Evolutionary conservation across 2,329 filamentous ascomycete genomes (phyloP).

Genomic region (Pseudogymnoascus sp.): DNA sequence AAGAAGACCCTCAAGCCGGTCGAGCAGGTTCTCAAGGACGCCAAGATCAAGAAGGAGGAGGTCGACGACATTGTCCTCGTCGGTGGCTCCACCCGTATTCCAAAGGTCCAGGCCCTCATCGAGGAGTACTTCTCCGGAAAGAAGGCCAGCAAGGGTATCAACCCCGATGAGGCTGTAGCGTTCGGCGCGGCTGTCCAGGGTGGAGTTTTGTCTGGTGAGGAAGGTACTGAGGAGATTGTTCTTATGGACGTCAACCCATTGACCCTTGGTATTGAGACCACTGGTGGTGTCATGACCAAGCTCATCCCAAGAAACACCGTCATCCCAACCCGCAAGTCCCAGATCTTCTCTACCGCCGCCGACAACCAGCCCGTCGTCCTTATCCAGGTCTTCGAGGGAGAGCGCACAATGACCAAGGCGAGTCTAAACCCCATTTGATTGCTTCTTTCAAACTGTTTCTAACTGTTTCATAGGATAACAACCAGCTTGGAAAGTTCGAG

Average conservation of each 20-base stretch:
- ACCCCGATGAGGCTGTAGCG: slow-evolving; percentile 97
- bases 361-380: slow-evolving; percentile 94
- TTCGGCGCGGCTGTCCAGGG: slow-evolving; percentile 96
- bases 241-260: slow-evolving; percentile 97
- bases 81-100: slow-evolving; percentile 97
- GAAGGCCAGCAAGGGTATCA: slow-evolving; percentile 98
- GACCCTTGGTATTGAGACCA: slow-evolving; percentile 95
- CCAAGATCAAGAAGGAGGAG: slow-evolving; percentile 92
- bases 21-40: slow-evolving; percentile 96
- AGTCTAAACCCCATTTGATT: no score
- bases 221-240: slow-evolving; percentile 70
- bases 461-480: slow-evolving; percentile 56
- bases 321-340: slow-evolving; percentile 92
- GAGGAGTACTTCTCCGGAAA: slow-evolving; percentile 95
- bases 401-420: slow-evolving; percentile 85
- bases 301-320: slow-evolving; percentile 90
- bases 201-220: slow-evolving; percentile 86
- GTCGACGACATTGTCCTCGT: slow-evolving; percentile 96
- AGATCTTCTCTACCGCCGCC: slow-evolving; percentile 94
- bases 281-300: slow-evolving; percentile 95
- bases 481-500: slow-evolving; percentile 96
- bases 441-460: neutral
- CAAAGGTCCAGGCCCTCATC: slow-evolving; percentile 89
- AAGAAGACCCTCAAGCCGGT: slow-evolving; percentile 99
- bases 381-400: slow-evolving; percentile 93